phyloP scores from a whole-genome alignment of 2,329 filamentous ascomycete genomes.

The Pseudofabraea citricarpa region DNA sequence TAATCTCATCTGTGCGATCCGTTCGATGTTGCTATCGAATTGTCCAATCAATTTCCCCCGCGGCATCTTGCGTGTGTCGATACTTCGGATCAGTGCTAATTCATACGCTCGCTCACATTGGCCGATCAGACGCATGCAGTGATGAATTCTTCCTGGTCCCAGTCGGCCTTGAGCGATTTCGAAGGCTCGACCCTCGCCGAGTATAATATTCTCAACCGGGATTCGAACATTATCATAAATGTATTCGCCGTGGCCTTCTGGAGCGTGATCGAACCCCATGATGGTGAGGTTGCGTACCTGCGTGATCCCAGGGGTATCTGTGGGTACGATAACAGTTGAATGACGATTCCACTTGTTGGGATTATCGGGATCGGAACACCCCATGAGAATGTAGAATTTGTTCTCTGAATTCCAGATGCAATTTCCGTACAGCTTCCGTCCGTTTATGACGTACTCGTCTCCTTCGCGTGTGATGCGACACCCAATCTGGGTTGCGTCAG shows the following conservation, averaged over 20 bases:
- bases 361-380: conserved; percentile 34
- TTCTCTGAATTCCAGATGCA: conserved; percentile 29
- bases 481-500: conserved; percentile 43
- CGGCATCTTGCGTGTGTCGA: conserved; percentile 32
- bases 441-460: conserved; percentile 36
- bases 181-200: conserved; percentile 35
- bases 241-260: conserved; percentile 37
- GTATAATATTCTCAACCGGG: conserved; percentile 34
- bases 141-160: conserved; percentile 36
- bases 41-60: conserved; percentile 35
- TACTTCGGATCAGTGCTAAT: conserved; percentile 32
- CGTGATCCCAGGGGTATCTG: conserved; percentile 31
- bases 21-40: conserved; percentile 36
- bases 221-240: conserved; percentile 36
- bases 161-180: conserved; percentile 37
- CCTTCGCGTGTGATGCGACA: conserved; percentile 29
- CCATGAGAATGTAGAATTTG: conserved; percentile 19
- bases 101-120: conserved; percentile 38
- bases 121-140: conserved; percentile 37
- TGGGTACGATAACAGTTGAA: conserved; percentile 34
- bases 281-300: conserved; percentile 34
- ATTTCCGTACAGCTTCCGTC: conserved; percentile 36
- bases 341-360: conserved; percentile 34
- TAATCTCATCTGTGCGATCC: conserved; percentile 36
- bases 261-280: conserved; percentile 37